Conservation (phyloP, 305 asterid genomes). For the Fraxinus velutina region DNA sequence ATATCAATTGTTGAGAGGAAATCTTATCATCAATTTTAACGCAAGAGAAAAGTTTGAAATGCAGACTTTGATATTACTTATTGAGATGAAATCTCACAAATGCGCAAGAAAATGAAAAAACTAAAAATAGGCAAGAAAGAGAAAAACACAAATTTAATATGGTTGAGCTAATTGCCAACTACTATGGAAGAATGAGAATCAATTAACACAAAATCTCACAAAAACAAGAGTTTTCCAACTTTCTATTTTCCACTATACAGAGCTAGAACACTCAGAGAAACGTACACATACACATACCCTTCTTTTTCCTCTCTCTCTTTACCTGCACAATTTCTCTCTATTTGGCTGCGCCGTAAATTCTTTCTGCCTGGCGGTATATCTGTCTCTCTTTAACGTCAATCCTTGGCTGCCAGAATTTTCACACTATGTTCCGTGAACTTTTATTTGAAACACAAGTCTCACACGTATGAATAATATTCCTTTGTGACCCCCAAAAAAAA, state of each 20-base stretch:
- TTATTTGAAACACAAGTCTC: background rate
- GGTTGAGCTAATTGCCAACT: background rate
- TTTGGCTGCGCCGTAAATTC: background rate
- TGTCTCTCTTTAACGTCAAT: background rate
- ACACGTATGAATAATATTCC: background rate
- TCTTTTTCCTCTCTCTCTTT: background rate
- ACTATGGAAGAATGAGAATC: background rate
- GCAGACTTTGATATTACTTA: background rate
- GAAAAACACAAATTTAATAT: background rate
- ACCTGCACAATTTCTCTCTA: background rate
- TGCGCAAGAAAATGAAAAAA: background rate
- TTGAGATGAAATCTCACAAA: background rate
- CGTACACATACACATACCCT: background rate
- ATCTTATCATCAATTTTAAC: background rate
- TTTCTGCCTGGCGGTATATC: background rate
- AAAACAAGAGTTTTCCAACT: background rate
- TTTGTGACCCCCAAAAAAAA: background rate
- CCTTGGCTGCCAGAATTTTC: background rate
- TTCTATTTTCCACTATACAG: background rate
- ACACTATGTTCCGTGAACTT: background rate
- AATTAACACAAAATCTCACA: background rate
- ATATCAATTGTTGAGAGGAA: background rate
- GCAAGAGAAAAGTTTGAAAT: background rate
- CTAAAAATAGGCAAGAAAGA: background rate
- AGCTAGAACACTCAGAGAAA: background rate